Conservation (phyloP, 495 filamentous ascomycete species). For the Aeminium ludgeri region DNA sequence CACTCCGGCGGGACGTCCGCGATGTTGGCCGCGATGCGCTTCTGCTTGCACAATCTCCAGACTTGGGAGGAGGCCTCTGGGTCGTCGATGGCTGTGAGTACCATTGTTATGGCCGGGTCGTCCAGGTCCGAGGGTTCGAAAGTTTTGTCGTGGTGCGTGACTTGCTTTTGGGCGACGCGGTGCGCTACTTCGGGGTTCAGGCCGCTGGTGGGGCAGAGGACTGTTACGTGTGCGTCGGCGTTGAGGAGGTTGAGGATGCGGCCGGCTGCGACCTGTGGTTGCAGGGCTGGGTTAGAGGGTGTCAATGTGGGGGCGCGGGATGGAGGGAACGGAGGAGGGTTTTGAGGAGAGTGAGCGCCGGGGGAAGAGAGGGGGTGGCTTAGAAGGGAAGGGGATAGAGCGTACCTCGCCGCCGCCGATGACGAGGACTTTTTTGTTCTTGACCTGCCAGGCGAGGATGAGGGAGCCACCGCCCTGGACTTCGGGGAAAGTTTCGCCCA, state of each 20-base stretch:
- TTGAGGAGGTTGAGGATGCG: conserved; percentile 86
- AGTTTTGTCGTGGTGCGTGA: conserved; percentile 60
- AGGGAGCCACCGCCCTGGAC: conserved; percentile 81
- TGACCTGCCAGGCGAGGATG: conserved; percentile 87
- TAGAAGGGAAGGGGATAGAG: background rate
- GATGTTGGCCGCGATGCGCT: conserved; percentile 77
- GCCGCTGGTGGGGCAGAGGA: conserved; percentile 61
- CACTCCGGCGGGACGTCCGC: conserved; percentile 94
- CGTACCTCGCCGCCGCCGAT: conserved; percentile 84
- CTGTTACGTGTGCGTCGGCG: conserved; percentile 77
- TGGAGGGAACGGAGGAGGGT: too few relatives aligned
- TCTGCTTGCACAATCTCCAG: conserved; percentile 80
- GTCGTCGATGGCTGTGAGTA: conserved; percentile 84
- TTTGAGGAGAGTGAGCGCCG: too few relatives aligned
- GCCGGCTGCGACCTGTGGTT: conserved; percentile 90
- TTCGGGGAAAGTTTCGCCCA: conserved; percentile 51
- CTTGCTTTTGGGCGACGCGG: conserved; percentile 54
- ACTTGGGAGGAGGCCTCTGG: conserved; percentile 69
- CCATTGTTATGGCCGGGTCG: conserved; percentile 50
- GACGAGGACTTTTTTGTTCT: conserved; percentile 65
- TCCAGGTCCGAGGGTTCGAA: conserved; percentile 75
- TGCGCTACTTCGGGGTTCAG: conserved; percentile 77
- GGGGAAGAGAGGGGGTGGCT: too few relatives aligned
- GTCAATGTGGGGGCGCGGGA: too few relatives aligned
- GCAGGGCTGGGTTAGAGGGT: too few relatives aligned